A percentile compares a stretch with the other conserved stretches of the same genome.
Evolutionary conservation across 2,329 filamentous ascomycete species (phyloP).

Genomic region (Aschersonia sp.): DNA sequence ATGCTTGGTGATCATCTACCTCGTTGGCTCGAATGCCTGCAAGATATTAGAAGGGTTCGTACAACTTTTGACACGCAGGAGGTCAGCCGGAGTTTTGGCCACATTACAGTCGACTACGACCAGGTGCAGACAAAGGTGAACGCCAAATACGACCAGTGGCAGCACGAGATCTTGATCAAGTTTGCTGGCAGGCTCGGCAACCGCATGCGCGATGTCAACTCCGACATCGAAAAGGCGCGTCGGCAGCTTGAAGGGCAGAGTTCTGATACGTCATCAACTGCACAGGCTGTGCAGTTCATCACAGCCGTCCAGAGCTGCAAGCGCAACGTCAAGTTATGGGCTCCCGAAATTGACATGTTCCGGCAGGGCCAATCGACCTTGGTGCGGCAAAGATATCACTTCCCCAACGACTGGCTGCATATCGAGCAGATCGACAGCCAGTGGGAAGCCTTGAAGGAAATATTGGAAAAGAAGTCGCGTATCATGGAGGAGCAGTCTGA

Average conservation of each 20-base stretch:
- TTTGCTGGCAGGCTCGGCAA: slow-evolving; percentile 81
- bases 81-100: slow-evolving; percentile 81
- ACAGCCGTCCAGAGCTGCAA: slow-evolving; percentile 95
- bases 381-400: slow-evolving; percentile 82
- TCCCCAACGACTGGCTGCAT: slow-evolving; percentile 84
- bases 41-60: slow-evolving; percentile 89
- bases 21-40: slow-evolving; percentile 87
- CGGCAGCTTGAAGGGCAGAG: slow-evolving; percentile 84
- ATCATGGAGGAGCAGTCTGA: slow-evolving; percentile 95
- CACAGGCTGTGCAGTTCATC: slow-evolving; percentile 95
- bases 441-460: slow-evolving; percentile 87
- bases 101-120: slow-evolving; percentile 92
- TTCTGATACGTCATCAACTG: slow-evolving; percentile 86
- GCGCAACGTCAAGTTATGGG: slow-evolving; percentile 85
- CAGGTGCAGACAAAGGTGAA: slow-evolving; percentile 98
- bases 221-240: slow-evolving; percentile 80
- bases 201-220: slow-evolving; percentile 83
- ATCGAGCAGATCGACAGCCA: slow-evolving; percentile 94
- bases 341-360: slow-evolving; percentile 90
- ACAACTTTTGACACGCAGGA: slow-evolving; percentile 96
- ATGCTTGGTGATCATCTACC: slow-evolving; percentile 81
- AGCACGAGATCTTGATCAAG: slow-evolving; percentile 88
- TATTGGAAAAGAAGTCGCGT: slow-evolving; percentile 82
- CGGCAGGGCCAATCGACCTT: slow-evolving; percentile 89
- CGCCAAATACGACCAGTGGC: slow-evolving; percentile 98